These are phyloP conservation scores for Butyriboletus loyo DNA, from an alignment of 768 basidiomycete species.

Conservation along the genomic window DNA sequence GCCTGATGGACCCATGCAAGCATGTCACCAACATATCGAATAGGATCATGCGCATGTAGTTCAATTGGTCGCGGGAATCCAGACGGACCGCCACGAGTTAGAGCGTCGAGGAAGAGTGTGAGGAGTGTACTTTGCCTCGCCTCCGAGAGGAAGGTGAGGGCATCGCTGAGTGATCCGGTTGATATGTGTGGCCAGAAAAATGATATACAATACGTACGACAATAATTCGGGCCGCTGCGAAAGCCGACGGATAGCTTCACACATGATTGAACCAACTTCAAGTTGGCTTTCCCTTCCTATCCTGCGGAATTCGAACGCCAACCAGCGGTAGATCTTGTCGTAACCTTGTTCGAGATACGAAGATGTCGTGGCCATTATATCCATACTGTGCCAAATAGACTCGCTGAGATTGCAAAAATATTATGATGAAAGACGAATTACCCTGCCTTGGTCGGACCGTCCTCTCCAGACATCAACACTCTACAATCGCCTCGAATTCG, in stretches of 20 bases:
- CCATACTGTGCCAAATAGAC: slow-evolving; percentile 51
- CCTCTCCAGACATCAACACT: slow-evolving; percentile 83
- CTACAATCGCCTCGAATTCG: slow-evolving; percentile 81
- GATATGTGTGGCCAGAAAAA: not conserved
- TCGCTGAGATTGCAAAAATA: not conserved
- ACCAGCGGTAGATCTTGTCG: slow-evolving; percentile 85
- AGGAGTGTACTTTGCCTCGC: slow-evolving; percentile 81
- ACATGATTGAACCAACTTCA: slow-evolving; percentile 62
- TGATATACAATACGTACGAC: slow-evolving; percentile 19
- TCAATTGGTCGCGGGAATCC: slow-evolving; percentile 92
- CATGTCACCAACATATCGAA: slow-evolving; percentile 97
- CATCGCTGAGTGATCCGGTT: slow-evolving; percentile 50
- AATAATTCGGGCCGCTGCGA: slow-evolving; percentile 75
- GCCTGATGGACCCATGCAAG: slow-evolving; percentile 97
- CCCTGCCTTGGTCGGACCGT: slow-evolving; percentile 76
- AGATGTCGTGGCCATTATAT: slow-evolving; percentile 84
- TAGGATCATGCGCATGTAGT: slow-evolving; percentile 95
- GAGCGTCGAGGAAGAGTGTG: slow-evolving; percentile 77
- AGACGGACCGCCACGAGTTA: slow-evolving; percentile 84
- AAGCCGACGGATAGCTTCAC: slow-evolving; percentile 73
- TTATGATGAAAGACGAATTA: slow-evolving; percentile 29
- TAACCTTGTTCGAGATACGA: slow-evolving; percentile 85
- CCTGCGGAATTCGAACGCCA: slow-evolving; percentile 78
- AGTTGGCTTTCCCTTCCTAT: slow-evolving; percentile 71
- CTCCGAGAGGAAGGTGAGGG: slow-evolving; percentile 70